Percentiles rank a stretch among this genome's conserved stretches.
phyloP scores from a whole-genome alignment of 495 filamentous ascomycete species.

The Penicillium tannophilum region DNA sequence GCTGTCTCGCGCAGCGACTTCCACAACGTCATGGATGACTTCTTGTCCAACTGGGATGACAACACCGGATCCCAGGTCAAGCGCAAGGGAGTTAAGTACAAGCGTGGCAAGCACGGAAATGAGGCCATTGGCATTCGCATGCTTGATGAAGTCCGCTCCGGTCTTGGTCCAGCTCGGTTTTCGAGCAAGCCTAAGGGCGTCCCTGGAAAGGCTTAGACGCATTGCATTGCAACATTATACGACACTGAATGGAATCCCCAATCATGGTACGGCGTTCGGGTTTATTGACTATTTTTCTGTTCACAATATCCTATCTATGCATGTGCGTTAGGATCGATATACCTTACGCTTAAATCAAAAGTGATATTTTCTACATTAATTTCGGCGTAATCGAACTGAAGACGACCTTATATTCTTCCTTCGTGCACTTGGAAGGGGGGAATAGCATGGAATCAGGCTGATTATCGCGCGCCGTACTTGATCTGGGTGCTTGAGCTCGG shows the following conservation, averaged over 20 bases:
- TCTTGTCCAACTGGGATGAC: slow-evolving; percentile 65
- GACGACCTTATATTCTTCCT: too few species aligned
- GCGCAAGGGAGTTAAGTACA: slow-evolving; percentile 52
- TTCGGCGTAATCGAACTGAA: too few species aligned
- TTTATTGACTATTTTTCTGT: slow-evolving; percentile 3
- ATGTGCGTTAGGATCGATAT: slow-evolving; percentile 25
- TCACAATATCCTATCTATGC: slow-evolving; percentile 18
- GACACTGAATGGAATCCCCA: slow-evolving; percentile 29
- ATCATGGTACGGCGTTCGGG: slow-evolving; percentile 33
- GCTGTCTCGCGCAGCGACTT: slow-evolving; percentile 70
- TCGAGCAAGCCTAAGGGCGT: slow-evolving; percentile 24
- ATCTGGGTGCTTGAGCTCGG: too few species aligned
- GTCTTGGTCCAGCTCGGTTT: slow-evolving; percentile 68
- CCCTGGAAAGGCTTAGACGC: slow-evolving; percentile 33
- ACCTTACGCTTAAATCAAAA: slow-evolving; percentile 28
- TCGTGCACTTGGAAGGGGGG: too few species aligned
- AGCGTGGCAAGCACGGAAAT: slow-evolving; percentile 79
- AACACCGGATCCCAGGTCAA: slow-evolving; percentile 74
- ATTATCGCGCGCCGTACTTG: too few species aligned
- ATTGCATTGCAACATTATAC: slow-evolving; percentile 26
- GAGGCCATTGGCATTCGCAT: slow-evolving; percentile 80
- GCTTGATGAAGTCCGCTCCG: slow-evolving; percentile 86
- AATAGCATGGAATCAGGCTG: too few species aligned
- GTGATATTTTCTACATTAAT: slow-evolving; percentile 15
- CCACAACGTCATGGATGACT: slow-evolving; percentile 90